Base-by-base conservation (phyloP, 164 flowering plant genomes). In the Nelumbo lutea region DNA sequence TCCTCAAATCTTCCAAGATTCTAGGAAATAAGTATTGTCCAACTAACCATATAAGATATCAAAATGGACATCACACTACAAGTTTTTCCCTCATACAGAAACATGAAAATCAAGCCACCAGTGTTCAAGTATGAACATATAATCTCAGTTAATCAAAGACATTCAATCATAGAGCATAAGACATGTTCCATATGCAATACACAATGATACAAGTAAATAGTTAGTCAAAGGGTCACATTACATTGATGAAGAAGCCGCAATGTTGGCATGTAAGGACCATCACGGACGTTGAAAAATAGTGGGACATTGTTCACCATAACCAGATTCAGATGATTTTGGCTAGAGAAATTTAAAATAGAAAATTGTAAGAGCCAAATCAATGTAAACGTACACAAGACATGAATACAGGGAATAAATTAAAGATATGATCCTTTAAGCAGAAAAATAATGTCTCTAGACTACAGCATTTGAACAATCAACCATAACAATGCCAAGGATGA, bases 231-330 rank as follows among this genome's bases (percentile, higher is more conserved):
- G 50, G 64, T 70, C 51, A 71, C 81, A 75, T 80, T 83, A 95
- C 99, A 92, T 77, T 95, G 98, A 81, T 95, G 99, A 76, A 95
- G 97, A 67, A 95, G 96, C 2, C 99, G 87, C 4, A 95, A 80
- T 2, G 99, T 95, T 44, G 99, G 99, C 99, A 95, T 95, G 77
- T 92, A 95, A 48, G 99, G 99, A 46, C 99, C 99, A 82, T 95
- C 99, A 68, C 98, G 96, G 45, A 95, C 73, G 68, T 89, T 90
- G 87, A 95, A 95, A 75, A 95, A 95, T 11, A 95, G 77, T 1
- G 99, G 99, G 67, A 90, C 94, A 75, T 88, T 95, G 88, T 95
- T 92, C 72, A 95, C 98, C 79, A 92, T 57, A 59, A 95, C 98
- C 78, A 95, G 81, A 78, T 90, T 95, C 78, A 95, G 81, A 88